These are phyloP conservation scores for Trichoderma sp. DNA, from an alignment of 2,329 filamentous ascomycete genomes.

Conservation along the genomic window DNA sequence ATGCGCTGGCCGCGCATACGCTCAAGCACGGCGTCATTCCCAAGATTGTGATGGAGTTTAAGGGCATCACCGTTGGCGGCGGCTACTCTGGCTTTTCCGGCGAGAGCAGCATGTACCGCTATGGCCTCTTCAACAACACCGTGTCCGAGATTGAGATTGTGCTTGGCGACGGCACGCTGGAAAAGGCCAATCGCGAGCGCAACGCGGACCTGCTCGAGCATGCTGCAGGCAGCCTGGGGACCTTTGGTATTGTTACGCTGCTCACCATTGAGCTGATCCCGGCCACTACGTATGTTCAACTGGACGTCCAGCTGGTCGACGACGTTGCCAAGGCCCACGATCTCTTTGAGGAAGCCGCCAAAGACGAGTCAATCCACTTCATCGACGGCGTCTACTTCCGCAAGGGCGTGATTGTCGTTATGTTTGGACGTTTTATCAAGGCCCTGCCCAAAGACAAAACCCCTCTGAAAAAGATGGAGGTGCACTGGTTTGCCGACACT, in stretches of 20 bases:
- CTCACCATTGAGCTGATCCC: conserved; percentile 54
- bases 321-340: conserved; percentile 35
- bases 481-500: conserved; percentile 37
- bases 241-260: conserved; percentile 57
- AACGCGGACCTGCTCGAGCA: conserved; percentile 54
- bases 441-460: conserved; percentile 48
- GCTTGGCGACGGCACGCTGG: conserved; percentile 53
- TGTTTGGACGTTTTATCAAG: conserved; percentile 52
- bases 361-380: conserved; percentile 47
- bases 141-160: conserved; percentile 57
- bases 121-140: conserved; percentile 58
- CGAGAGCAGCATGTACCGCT: conserved; percentile 58
- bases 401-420: conserved; percentile 49
- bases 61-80: conserved; percentile 61
- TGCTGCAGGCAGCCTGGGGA: conserved; percentile 56
- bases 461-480: conserved; percentile 37
- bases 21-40: conserved; percentile 54
- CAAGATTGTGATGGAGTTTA: conserved; percentile 61
- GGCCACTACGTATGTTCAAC: conserved; percentile 51
- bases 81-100: conserved; percentile 58
- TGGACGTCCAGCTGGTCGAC: conserved; percentile 48
- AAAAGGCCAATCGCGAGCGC: conserved; percentile 48
- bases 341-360: conserved; percentile 40
- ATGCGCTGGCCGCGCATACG: conserved; percentile 53
- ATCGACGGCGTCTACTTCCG: conserved; percentile 60